A percentile compares a stretch with the other conserved stretches of the same genome.
Conservation (phyloP, 495 filamentous ascomycete species). For the Aspergillus funiculosus region DNA sequence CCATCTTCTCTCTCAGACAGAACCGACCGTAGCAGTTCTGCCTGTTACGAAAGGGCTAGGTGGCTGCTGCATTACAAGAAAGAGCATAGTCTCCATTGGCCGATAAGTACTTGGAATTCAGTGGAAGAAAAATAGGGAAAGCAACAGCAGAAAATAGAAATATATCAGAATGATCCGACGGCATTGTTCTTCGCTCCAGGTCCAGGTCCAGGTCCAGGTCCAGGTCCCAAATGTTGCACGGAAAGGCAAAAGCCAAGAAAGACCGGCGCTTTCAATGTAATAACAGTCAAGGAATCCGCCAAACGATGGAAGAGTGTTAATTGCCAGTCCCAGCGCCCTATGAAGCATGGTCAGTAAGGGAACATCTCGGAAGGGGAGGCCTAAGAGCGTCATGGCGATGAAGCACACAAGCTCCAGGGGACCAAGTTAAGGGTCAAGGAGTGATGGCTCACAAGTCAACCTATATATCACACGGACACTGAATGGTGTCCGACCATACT, state of each 20-base stretch:
- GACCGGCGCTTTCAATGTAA: conserved; percentile 2
- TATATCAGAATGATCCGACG: conserved; percentile 38
- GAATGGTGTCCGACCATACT: not conserved
- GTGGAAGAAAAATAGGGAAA: conserved; percentile 24
- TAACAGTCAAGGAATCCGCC: conserved; percentile 2
- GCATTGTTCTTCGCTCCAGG: conserved; percentile 43
- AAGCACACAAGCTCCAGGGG: not conserved
- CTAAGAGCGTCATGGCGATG: not conserved
- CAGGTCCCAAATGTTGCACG: conserved; percentile 7
- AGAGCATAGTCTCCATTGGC: conserved; percentile 30
- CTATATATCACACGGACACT: conserved; percentile 61
- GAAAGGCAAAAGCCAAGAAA: conserved; percentile 3
- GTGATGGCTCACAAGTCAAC: conserved; percentile 60
- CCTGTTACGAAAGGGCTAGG: conserved; percentile 23
- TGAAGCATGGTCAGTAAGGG: conserved; percentile 22
- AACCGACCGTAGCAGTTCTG: conserved; percentile 13
- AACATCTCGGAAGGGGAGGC: not conserved
- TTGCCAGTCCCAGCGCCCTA: conserved; percentile 71
- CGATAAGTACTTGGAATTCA: conserved; percentile 21
- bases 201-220: conserved; percentile 27
- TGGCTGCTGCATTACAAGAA: conserved; percentile 29
- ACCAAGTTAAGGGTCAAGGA: conserved; percentile 7
- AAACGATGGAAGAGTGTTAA: conserved; percentile 34
- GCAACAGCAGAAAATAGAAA: conserved; percentile 35
- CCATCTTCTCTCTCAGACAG: conserved; percentile 16